Percentiles rank a stretch among this genome's conserved stretches.
Conservation (phyloP, 2,329 filamentous ascomycete species). For the Stagonosporopsis vannaccii region DNA sequence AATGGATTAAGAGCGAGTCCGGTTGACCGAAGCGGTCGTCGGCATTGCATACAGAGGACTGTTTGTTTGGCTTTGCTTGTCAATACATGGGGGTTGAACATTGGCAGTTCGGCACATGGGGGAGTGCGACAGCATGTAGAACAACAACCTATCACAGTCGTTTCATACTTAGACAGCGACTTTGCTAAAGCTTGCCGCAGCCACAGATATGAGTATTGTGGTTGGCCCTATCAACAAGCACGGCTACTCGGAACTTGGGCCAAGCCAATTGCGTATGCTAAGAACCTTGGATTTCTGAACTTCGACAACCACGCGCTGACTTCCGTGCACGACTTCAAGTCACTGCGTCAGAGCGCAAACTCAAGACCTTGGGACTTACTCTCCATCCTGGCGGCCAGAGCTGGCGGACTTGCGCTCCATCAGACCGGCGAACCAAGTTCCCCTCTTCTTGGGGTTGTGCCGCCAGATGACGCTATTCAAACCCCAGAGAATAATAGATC, state of each 20-base stretch:
- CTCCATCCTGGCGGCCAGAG: neutral
- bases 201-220: neutral
- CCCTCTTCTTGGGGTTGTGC: neutral
- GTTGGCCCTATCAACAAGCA: neutral
- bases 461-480: neutral
- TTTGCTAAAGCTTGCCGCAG: neutral
- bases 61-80: neutral
- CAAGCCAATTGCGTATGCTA: slow-evolving; percentile 19
- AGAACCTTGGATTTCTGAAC: slow-evolving; percentile 5
- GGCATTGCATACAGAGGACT: neutral
- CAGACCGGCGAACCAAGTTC: neutral
- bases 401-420: neutral
- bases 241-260: slow-evolving; percentile 7
- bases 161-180: neutral
- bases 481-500: neutral
- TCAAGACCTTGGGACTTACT: neutral
- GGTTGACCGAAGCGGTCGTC: neutral
- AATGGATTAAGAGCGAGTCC: neutral
- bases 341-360: neutral
- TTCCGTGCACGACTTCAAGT: neutral
- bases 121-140: neutral
- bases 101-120: neutral
- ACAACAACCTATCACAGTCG: neutral
- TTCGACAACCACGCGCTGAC: neutral
- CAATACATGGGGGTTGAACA: neutral